These are phyloP conservation scores for Diplotaxis tenuifolia DNA, from an alignment of 345 rosid species.

Conservation along the genomic window DNA sequence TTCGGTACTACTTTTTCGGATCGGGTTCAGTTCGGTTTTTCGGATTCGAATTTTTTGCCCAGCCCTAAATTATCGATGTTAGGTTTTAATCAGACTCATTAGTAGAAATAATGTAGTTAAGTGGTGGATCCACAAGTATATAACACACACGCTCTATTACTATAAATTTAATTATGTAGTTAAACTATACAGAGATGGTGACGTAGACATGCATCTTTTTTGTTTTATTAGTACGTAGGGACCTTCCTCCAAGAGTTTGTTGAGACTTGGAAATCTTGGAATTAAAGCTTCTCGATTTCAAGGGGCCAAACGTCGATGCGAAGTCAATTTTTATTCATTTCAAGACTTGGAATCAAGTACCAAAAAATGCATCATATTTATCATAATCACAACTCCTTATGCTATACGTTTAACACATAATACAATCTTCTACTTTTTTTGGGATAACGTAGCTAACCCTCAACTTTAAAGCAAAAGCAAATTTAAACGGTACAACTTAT, in stretches of 20 bases:
- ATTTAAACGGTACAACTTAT: neutral
- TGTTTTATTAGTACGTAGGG: constrained; percentile 13
- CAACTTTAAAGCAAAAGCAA: neutral
- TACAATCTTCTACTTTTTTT: neutral
- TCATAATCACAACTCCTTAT: neutral
- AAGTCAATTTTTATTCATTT: constrained; percentile 26
- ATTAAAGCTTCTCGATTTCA: constrained; percentile 31
- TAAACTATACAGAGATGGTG: constrained; percentile 12
- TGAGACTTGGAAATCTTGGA: constrained; percentile 22
- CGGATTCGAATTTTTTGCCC: too few relatives aligned
- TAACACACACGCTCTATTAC: neutral
- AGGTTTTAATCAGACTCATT: constrained; percentile 16
- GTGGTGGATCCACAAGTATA: constrained; percentile 16
- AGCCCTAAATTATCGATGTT: constrained; percentile 18
- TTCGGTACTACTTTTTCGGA: too few relatives aligned
- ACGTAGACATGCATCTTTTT: constrained; percentile 26
- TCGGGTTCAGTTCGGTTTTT: too few relatives aligned
- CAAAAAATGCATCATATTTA: neutral
- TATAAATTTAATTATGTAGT: neutral
- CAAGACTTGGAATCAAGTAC: neutral
- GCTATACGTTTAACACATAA: constrained; percentile 3
- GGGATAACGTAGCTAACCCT: neutral
- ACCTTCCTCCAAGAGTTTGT: constrained; percentile 22
- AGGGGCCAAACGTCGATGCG: constrained; percentile 27
- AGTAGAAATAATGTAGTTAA: neutral